Conservation (phyloP, 2,329 filamentous ascomycete species). For the Coniosporium tulheliwenetii region DNA sequence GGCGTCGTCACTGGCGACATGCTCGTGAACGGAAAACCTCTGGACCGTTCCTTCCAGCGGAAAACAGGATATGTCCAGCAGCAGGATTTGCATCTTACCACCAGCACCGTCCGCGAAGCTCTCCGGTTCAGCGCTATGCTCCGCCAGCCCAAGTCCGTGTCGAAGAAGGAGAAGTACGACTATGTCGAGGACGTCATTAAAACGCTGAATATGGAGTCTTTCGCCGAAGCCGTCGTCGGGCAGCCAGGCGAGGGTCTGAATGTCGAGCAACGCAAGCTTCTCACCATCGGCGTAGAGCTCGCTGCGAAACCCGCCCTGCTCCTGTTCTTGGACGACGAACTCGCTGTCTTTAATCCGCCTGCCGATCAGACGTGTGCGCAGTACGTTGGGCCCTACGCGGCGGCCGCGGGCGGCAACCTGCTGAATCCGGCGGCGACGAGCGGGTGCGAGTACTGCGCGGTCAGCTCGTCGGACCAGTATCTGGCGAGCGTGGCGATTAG, state of each 20-base stretch:
- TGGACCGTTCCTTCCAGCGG: conserved; percentile 43
- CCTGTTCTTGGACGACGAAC: conserved; percentile 12
- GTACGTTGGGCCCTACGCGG: conserved; percentile 29
- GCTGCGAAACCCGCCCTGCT: conserved; percentile 30
- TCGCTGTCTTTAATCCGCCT: conserved; percentile 21
- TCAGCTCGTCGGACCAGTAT: conserved; percentile 31
- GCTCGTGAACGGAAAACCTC: conserved; percentile 44
- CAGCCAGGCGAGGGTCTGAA: conserved; percentile 45
- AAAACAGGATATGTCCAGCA: conserved; percentile 55
- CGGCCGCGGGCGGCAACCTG: conserved; percentile 22
- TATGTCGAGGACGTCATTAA: conserved; percentile 51
- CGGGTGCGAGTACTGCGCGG: conserved; percentile 34
- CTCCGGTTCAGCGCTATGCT: conserved; percentile 41
- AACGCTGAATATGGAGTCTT: conserved; percentile 52
- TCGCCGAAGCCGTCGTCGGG: conserved; percentile 50
- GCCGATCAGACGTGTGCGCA: conserved; percentile 22
- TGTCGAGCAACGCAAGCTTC: conserved; percentile 44
- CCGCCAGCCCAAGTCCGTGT: conserved; percentile 38
- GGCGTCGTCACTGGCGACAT: conserved; percentile 52
- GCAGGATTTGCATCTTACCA: conserved; percentile 44
- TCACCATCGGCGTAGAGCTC: conserved; percentile 38
- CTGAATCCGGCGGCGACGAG: conserved; percentile 26
- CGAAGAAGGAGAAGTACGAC: conserved; percentile 40
- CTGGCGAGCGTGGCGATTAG: conserved; percentile 24
- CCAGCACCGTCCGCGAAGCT: conserved; percentile 39